A percentile compares a stretch with the other conserved stretches of the same genome.
phyloP scores from a whole-genome alignment of 2,329 filamentous ascomycete genomes.

The Penicillium sp. region DNA sequence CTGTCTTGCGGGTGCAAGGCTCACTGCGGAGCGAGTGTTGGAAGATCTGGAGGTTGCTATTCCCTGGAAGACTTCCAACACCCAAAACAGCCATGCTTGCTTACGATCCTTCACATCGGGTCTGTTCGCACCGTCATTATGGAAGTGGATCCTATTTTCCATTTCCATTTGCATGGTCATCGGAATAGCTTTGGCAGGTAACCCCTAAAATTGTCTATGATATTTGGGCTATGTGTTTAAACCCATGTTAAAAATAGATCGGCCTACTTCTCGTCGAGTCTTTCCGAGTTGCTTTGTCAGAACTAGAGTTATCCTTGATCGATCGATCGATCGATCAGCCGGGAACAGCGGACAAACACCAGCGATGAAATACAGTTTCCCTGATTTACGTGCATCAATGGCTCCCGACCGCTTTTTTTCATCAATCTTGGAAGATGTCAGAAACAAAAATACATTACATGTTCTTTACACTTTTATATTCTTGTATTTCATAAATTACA shows the following conservation, averaged over 20 bases:
- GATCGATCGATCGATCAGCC: background rate
- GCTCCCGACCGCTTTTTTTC: background rate
- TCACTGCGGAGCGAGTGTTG: background rate
- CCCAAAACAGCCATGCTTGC: background rate
- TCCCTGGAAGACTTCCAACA: background rate
- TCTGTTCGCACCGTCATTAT: background rate
- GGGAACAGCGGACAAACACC: background rate
- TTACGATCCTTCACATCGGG: background rate
- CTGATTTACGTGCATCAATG: background rate
- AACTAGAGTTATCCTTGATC: background rate
- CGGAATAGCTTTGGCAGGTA: background rate
- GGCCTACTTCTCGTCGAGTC: background rate
- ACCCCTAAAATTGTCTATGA: background rate
- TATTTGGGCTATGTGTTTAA: background rate
- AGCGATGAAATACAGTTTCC: background rate
- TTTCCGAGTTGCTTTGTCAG: background rate
- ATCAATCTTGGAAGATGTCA: background rate
- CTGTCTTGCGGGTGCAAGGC: slow-evolving; percentile 6
- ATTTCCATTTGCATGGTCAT: background rate
- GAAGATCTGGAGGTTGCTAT: background rate
- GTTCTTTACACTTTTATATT: background rate
- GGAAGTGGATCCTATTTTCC: background rate
- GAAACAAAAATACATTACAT: background rate
- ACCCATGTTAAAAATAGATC: background rate
- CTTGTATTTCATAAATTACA: background rate